These are phyloP conservation scores for Fusarium concolor DNA, from an alignment of 2,329 filamentous ascomycete species.

Conservation along the genomic window DNA sequence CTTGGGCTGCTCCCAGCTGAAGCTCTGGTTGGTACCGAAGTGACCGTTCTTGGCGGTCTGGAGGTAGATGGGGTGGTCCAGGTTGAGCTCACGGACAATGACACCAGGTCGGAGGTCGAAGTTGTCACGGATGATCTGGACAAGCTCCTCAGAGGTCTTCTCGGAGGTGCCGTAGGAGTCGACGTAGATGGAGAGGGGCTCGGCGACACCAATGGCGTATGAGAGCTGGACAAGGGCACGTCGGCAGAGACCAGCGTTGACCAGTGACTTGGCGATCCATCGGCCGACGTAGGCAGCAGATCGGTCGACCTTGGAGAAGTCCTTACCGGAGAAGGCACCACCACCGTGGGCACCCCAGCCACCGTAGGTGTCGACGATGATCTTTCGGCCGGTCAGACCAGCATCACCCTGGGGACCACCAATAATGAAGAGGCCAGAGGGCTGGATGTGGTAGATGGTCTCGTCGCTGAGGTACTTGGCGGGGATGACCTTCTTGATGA, in stretches of 20 bases:
- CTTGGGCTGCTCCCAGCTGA: slow-evolving; percentile 99
- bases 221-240: slow-evolving; percentile 97
- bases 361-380: slow-evolving; percentile 99
- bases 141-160: slow-evolving; percentile 91
- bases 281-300: slow-evolving; percentile 97
- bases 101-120: slow-evolving; percentile 98
- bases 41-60: slow-evolving; percentile 99
- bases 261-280: slow-evolving; percentile 99
- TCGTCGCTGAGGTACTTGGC: slow-evolving; percentile 90
- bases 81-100: slow-evolving; percentile 96
- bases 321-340: slow-evolving; percentile 99
- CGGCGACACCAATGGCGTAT: slow-evolving; percentile 98
- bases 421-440: slow-evolving; percentile 98
- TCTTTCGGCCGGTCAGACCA: slow-evolving; percentile 98
- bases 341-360: slow-evolving; percentile 99
- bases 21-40: slow-evolving; percentile 96
- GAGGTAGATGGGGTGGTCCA: slow-evolving; percentile 97
- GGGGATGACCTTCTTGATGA: slow-evolving; percentile 95
- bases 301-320: slow-evolving; percentile 99
- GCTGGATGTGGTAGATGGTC: slow-evolving; percentile 98
- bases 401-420: slow-evolving; percentile 99
- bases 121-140: slow-evolving; percentile 93
- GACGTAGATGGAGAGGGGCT: slow-evolving; percentile 97
- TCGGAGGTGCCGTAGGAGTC: slow-evolving; percentile 96
- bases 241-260: slow-evolving; percentile 87